Conservation (phyloP, 2,329 filamentous ascomycete species). For the Ophioceras dolichostomum region DNA sequence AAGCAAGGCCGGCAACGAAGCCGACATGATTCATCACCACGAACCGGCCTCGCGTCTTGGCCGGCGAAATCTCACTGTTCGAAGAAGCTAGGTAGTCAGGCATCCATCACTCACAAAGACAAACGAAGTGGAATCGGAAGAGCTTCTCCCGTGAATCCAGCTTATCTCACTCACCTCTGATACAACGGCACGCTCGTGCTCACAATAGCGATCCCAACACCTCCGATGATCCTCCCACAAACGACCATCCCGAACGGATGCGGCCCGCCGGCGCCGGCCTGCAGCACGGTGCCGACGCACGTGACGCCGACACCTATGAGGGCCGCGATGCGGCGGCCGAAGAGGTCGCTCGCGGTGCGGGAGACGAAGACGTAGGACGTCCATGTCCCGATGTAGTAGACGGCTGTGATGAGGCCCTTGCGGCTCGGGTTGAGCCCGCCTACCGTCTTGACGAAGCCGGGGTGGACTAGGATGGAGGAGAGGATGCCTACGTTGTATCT, state of each 20-base stretch:
- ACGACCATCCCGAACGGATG: constrained; percentile 34
- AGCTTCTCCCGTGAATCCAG: no score
- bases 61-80: constrained; percentile 39
- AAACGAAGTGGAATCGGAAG: background rate
- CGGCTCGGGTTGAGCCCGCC: constrained; percentile 24
- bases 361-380: constrained; percentile 41
- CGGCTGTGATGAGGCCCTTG: constrained; percentile 39
- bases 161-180: constrained; percentile 32
- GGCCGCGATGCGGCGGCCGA: constrained; percentile 39
- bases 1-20: constrained; percentile 39
- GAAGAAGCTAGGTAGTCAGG: background rate
- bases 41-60: constrained; percentile 37
- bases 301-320: constrained; percentile 31
- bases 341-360: constrained; percentile 33
- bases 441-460: constrained; percentile 30
- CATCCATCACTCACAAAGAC: background rate
- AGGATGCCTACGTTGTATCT: constrained; percentile 47
- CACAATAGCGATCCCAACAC: constrained; percentile 39
- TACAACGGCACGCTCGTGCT: constrained; percentile 45
- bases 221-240: constrained; percentile 36
- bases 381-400: constrained; percentile 47
- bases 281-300: constrained; percentile 34
- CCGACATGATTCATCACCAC: constrained; percentile 49
- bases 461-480: constrained; percentile 41
- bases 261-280: constrained; percentile 27